Evolutionary conservation across 208 protist genomes (phyloP).

Genomic region (Leishmania mexicana): DNA sequence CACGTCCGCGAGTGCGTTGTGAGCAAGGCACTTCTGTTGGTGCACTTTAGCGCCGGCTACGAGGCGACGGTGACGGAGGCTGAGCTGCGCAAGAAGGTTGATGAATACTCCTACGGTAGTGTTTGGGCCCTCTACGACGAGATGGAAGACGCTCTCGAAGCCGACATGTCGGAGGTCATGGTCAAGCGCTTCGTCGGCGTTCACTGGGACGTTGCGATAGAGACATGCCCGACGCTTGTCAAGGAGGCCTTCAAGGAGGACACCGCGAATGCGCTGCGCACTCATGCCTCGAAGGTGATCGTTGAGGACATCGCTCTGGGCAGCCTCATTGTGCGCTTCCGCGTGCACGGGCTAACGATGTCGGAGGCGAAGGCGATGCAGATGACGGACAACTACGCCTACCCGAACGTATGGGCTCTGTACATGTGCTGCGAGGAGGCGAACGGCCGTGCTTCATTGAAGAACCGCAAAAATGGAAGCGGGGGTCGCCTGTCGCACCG

Average conservation of each 20-base stretch:
- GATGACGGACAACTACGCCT: slow-evolving; percentile 43
- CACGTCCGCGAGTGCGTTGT: slow-evolving; percentile 32
- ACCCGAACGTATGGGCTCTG: slow-evolving; percentile 57
- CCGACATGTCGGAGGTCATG: slow-evolving; percentile 6
- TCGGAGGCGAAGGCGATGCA: slow-evolving; percentile 18
- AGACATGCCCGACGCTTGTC: slow-evolving; percentile 24
- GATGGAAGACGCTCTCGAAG: slow-evolving; percentile 14
- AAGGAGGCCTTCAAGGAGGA: slow-evolving; percentile 40
- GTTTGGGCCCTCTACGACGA: slow-evolving; percentile 38
- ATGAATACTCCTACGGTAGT: slow-evolving; percentile 32
- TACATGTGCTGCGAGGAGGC: slow-evolving; percentile 36
- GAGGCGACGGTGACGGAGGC: neutral
- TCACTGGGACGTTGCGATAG: slow-evolving; percentile 46
- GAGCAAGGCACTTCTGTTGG: slow-evolving; percentile 17
- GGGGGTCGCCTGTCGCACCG: slow-evolving; percentile 18
- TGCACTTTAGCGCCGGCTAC: slow-evolving; percentile 20
- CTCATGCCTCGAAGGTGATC: slow-evolving; percentile 16
- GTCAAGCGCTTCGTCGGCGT: slow-evolving; percentile 48
- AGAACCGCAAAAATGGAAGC: neutral
- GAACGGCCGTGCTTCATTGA: neutral
- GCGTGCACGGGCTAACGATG: slow-evolving; percentile 29
- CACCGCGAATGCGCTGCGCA: slow-evolving; percentile 43
- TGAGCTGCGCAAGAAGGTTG: slow-evolving; percentile 12
- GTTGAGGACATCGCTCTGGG: slow-evolving; percentile 36
- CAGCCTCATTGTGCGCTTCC: slow-evolving; percentile 50